Base-by-base conservation (phyloP, 345 rosid species). In the Brassica cretica region DNA sequence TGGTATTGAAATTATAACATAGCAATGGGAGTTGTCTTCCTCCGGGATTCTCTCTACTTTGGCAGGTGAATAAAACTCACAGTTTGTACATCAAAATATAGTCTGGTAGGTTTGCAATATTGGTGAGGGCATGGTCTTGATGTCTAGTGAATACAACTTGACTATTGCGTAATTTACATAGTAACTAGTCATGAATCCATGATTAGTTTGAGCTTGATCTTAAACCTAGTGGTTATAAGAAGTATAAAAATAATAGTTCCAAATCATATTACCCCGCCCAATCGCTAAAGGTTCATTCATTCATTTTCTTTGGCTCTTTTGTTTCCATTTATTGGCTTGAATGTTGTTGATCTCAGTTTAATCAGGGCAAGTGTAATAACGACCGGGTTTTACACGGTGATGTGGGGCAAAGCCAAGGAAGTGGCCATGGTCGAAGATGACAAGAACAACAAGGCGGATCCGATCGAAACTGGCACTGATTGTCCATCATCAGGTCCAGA, bases 31-130 rank as follows among this genome's bases (percentile, higher is more conserved):
- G 77, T 84, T 63, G 73, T 86, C 35, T 86, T 93, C 82, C 93
- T 93, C 2, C 88, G 93, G 0, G 96, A 90, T 76, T 75, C 86
- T 64, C 96, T 91, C 25, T 82, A 87, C 78, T 86, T 90, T 2
- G 94, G 96, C 71, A 90, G 93, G 97, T 89, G 82, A 51, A 39
- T 5, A 8, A 4, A 6, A 8, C 9, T 73, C 0, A 18, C 49
- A 10, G 0, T 33, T 27, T 18, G 51, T 46, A 14, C 37, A 76
- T 44, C 21, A 21, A 67, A 56, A 58, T 37, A 12, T 11, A 66
- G 44, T 16, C n/a, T 66, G 15, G 46, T 66, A 53, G 64, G 11
- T 21, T 64, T 8, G 15, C 21, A 32, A 64, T 49, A 44, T 64
- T 46, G 44, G 61, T 30, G 11, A 6, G 44, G 51, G 25, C n/a